Conservation (phyloP, 2,329 filamentous ascomycete genomes). For the Pyrenochaeta sp. region DNA sequence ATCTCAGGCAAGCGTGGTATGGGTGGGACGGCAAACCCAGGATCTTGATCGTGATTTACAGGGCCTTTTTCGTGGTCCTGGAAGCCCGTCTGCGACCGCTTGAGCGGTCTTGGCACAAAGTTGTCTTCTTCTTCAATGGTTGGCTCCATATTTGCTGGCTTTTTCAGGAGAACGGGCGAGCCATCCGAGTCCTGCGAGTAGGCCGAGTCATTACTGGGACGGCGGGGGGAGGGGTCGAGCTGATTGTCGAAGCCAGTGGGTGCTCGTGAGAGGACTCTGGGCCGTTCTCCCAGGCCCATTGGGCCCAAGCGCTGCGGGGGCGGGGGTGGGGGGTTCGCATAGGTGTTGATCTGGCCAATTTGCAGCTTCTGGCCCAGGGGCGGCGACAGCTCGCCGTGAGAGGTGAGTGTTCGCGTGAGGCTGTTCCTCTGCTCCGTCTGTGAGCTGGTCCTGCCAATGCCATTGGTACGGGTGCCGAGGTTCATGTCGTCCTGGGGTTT, state of each 20-base stretch:
- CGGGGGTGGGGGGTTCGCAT: constrained; percentile 36
- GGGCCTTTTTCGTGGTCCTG: constrained; percentile 30
- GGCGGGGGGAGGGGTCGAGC: constrained; percentile 18
- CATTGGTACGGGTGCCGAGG: constrained; percentile 34
- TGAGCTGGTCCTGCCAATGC: constrained; percentile 37
- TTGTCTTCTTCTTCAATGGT: constrained; percentile 52
- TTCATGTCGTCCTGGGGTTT: constrained; percentile 41
- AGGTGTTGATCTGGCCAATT: constrained; percentile 46
- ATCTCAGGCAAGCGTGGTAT: constrained; percentile 41
- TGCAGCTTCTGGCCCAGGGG: constrained; percentile 48
- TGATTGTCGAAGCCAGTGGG: constrained; percentile 45
- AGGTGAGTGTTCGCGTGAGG: constrained; percentile 45
- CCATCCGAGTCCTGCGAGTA: constrained; percentile 44
- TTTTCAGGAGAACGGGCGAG: constrained; percentile 33
- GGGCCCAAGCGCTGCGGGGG: constrained; percentile 38
- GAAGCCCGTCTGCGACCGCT: constrained; percentile 66
- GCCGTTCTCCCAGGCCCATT: constrained; percentile 48
- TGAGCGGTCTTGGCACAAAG: constrained; percentile 64
- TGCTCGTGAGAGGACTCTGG: constrained; percentile 38
- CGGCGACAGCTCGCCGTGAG: constrained; percentile 47
- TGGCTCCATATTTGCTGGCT: constrained; percentile 36
- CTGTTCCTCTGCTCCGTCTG: constrained; percentile 38
- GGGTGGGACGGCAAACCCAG: constrained; percentile 55
- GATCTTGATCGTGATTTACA: constrained; percentile 40
- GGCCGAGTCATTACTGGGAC: constrained; percentile 43